phyloP scores from a whole-genome alignment of 257 asterid species.

The Apocynum venetum region DNA sequence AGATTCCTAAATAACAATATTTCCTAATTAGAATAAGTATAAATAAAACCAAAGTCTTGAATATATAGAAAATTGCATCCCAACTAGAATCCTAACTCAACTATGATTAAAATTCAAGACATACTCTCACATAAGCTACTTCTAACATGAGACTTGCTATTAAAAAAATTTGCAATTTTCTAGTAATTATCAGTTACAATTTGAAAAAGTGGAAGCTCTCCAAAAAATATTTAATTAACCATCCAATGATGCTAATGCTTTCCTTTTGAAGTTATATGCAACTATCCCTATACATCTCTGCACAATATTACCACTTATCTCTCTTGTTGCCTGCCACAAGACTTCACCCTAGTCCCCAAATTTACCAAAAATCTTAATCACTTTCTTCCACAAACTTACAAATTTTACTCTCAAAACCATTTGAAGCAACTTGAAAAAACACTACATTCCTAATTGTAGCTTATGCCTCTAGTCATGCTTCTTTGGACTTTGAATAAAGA shows the following conservation, averaged over 20 bases:
- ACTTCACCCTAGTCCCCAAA: slow-evolving; percentile 72
- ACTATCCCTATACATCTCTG: slow-evolving; percentile 69
- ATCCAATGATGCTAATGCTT: slow-evolving; percentile 74
- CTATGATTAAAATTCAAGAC: too few species aligned
- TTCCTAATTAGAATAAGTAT: too few species aligned
- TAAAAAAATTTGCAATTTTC: slow-evolving; percentile 57
- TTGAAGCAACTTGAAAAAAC: slow-evolving; percentile 66
- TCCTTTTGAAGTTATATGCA: slow-evolving; percentile 69
- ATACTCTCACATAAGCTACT: slow-evolving; percentile 24
- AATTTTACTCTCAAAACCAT: slow-evolving; percentile 59
- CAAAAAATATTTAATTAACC: slow-evolving; percentile 72
- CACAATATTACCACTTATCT: slow-evolving; percentile 43
- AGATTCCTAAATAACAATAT: too few species aligned
- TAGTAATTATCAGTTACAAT: slow-evolving; percentile 52
- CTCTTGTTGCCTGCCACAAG: slow-evolving; percentile 51
- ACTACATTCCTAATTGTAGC: slow-evolving; percentile 63
- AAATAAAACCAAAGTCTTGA: too few species aligned
- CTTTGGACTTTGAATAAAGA: slow-evolving; percentile 64
- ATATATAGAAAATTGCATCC: too few species aligned
- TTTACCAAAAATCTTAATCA: slow-evolving; percentile 53
- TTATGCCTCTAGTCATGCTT: slow-evolving; percentile 51
- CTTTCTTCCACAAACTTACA: slow-evolving; percentile 36
- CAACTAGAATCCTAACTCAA: too few species aligned
- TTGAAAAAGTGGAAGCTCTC: slow-evolving; percentile 62
- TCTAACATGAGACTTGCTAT: slow-evolving; percentile 58